A percentile compares a stretch with the other conserved stretches of the same genome.
Conservation (phyloP, 371 early-diverging fungal genomes). For the Mucor ambiguus region DNA sequence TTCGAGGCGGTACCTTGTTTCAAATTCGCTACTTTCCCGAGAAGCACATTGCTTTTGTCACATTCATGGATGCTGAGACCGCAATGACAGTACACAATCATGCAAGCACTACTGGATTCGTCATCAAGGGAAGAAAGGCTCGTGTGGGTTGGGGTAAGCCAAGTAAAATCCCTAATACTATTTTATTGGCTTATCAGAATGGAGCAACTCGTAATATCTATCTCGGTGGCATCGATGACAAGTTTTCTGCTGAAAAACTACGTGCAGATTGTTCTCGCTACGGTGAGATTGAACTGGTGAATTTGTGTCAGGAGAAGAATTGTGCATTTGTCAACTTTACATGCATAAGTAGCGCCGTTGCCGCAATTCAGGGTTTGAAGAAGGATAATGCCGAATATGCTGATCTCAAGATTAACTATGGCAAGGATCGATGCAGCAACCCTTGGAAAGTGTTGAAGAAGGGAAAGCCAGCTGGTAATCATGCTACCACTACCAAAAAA, state of each 20-base stretch:
- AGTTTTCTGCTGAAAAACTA: slow-evolving; percentile 59
- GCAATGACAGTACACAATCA: slow-evolving; percentile 65
- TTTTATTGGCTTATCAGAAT: slow-evolving; percentile 59
- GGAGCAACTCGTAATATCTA: slow-evolving; percentile 86
- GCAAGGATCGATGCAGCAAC: slow-evolving; percentile 83
- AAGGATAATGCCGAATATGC: slow-evolving; percentile 51
- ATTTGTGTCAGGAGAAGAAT: slow-evolving; percentile 71
- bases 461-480: neutral
- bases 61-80: slow-evolving; percentile 74
- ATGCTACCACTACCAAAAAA: neutral
- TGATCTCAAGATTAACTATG: slow-evolving; percentile 66
- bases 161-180: slow-evolving; percentile 49
- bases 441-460: slow-evolving; percentile 25
- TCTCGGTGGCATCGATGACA: slow-evolving; percentile 66
- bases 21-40: slow-evolving; percentile 72
- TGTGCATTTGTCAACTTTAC: slow-evolving; percentile 88
- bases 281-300: slow-evolving; percentile 81
- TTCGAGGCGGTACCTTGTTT: slow-evolving; percentile 82
- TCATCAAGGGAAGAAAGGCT: slow-evolving; percentile 67
- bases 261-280: slow-evolving; percentile 66
- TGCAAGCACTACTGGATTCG: slow-evolving; percentile 58
- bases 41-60: slow-evolving; percentile 83
- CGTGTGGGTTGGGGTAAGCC: slow-evolving; percentile 83
- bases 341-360: slow-evolving; percentile 57
- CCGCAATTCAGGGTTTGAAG: slow-evolving; percentile 51